Conservation (phyloP, 1,139 yeast genomes). For the Candida smagusa region DNA sequence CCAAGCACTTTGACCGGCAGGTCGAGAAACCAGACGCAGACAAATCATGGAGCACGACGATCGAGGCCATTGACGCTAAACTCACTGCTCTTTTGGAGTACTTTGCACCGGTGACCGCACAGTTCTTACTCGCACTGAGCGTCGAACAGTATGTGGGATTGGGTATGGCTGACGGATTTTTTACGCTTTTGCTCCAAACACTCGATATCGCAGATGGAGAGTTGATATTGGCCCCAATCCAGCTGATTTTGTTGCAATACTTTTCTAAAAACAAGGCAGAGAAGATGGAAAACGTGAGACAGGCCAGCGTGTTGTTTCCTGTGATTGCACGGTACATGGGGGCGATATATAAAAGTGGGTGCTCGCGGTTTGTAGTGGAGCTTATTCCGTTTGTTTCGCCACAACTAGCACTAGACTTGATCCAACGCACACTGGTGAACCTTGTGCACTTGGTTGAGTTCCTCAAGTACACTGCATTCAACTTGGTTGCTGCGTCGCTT, state of each 20-base stretch:
- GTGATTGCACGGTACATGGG: constrained; percentile 19
- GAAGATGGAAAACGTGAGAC: constrained; percentile 2
- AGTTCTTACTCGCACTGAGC: constrained; percentile 3
- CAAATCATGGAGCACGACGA: constrained; percentile 5
- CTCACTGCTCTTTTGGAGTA: constrained; percentile 3
- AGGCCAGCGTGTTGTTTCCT: constrained; percentile 13
- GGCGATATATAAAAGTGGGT: constrained; percentile 23
- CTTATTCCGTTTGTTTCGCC: constrained; percentile 16
- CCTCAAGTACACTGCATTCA: constrained; percentile 32
- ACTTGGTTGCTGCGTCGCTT: constrained; percentile 22
- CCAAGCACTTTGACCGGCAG: constrained; percentile 9
- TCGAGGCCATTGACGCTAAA: constrained; percentile 6
- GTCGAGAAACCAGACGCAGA: constrained; percentile 4
- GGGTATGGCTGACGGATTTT: no score
- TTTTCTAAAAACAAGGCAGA: constrained; percentile 4
- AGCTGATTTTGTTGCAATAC: constrained; percentile 7
- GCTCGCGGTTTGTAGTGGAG: constrained; percentile 17
- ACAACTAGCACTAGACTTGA: constrained; percentile 19
- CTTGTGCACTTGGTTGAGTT: constrained; percentile 22
- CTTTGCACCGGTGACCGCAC: constrained; percentile 2
- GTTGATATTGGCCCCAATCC: constrained; percentile 5
- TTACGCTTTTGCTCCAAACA: no score
- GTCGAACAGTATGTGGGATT: not conserved
- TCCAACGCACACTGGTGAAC: constrained; percentile 15
- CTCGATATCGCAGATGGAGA: no score